Conservation (phyloP, 2,329 filamentous ascomycete species). For the Aureobasidium sp. region DNA sequence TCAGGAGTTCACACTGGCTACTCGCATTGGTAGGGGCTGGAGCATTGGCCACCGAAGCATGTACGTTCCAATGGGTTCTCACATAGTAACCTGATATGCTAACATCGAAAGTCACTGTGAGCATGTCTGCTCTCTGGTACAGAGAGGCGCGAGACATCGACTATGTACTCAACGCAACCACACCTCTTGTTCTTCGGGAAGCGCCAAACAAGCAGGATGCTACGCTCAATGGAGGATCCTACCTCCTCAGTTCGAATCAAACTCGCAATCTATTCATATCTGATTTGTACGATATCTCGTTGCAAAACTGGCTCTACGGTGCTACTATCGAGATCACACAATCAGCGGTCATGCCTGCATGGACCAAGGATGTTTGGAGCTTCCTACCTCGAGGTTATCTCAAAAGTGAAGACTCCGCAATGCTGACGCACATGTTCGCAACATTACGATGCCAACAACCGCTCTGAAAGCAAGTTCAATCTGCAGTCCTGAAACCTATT, state of each 20-base stretch:
- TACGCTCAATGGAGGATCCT: neutral
- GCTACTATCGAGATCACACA: neutral
- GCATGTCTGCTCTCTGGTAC: slow-evolving; percentile 6
- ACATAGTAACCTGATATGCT: neutral
- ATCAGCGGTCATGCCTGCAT: neutral
- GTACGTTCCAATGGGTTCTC: neutral
- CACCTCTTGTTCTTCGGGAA: neutral
- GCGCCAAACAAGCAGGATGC: neutral
- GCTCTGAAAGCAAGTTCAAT: neutral
- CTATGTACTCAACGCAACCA: neutral
- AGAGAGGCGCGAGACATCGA: neutral
- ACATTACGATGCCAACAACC: neutral
- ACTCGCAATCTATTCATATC: neutral
- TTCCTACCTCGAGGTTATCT: neutral
- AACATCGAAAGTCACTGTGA: neutral
- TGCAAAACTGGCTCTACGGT: neutral
- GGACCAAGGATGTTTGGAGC: slow-evolving; percentile 9
- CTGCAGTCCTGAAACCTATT: neutral
- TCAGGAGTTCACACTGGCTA: neutral
- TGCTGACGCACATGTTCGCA: neutral
- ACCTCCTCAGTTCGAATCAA: neutral
- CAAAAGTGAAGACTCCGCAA: neutral
- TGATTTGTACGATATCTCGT: neutral
- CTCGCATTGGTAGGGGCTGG: neutral
- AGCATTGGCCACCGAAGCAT: neutral